A percentile compares a stretch with the other conserved stretches of the same genome.
Conservation (phyloP, 2,329 filamentous ascomycete species). For the Erysiphe pulchra region DNA sequence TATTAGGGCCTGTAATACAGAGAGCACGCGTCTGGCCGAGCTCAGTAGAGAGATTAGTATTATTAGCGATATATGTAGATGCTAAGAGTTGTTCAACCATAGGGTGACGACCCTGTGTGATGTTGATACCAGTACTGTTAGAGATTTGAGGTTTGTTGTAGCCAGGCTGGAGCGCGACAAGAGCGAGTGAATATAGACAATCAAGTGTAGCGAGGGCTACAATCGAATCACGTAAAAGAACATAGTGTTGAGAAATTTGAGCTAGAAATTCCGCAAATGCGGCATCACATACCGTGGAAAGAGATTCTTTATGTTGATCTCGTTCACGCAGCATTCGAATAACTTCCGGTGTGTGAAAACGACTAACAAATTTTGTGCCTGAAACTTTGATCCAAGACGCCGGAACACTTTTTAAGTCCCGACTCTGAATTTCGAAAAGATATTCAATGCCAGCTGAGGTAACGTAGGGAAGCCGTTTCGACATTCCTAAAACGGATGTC, state of each 20-base stretch:
- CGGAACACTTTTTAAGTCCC: conserved; percentile 61
- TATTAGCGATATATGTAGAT: conserved; percentile 76
- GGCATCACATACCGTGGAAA: conserved; percentile 71
- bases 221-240: conserved; percentile 68
- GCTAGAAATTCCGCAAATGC: conserved; percentile 51
- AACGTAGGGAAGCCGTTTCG: conserved; percentile 44
- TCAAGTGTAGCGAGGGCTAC: conserved; percentile 69
- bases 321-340: conserved; percentile 60
- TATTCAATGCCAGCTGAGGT: conserved; percentile 84
- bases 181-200: conserved; percentile 66
- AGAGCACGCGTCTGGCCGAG: conserved; percentile 25
- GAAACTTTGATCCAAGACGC: conserved; percentile 90
- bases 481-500: conserved; percentile 45
- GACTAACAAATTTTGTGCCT: conserved; percentile 72
- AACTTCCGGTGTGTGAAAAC: conserved; percentile 87
- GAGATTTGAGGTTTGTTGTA: conserved; percentile 56
- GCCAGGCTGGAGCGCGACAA: conserved; percentile 62
- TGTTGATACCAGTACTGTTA: conserved; percentile 34
- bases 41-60: conserved; percentile 40
- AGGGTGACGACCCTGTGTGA: conserved; percentile 60
- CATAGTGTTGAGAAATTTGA: conserved; percentile 62
- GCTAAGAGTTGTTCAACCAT: conserved; percentile 85
- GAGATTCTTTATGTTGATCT: conserved; percentile 81
- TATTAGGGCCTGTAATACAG: conserved; percentile 88
- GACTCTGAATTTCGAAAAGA: conserved; percentile 72